phyloP scores from a whole-genome alignment of 805 yeast genomes.

The Novakomyces olei region DNA sequence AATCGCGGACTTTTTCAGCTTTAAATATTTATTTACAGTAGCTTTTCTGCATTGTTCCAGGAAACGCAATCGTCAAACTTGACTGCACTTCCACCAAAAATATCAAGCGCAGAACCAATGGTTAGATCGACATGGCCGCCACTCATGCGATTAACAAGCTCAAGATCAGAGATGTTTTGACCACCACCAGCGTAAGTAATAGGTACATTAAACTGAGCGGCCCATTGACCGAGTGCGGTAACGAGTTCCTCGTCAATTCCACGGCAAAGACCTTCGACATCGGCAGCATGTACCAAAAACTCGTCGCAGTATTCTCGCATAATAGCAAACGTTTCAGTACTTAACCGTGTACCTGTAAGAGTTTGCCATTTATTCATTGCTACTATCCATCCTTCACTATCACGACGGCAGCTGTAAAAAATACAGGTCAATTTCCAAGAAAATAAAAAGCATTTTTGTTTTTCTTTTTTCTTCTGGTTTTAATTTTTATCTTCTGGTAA shows the following conservation, averaged over 20 bases:
- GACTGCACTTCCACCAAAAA: slow-evolving; percentile 77
- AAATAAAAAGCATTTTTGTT: slow-evolving; percentile 12
- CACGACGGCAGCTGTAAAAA: slow-evolving; percentile 9
- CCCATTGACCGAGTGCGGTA: slow-evolving; percentile 51
- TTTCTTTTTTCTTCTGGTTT: background rate
- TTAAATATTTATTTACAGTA: no score
- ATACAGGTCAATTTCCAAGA: background rate
- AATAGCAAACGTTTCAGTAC: slow-evolving; percentile 26
- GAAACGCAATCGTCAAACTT: slow-evolving; percentile 47
- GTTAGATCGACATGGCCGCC: slow-evolving; percentile 75
- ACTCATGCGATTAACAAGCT: slow-evolving; percentile 43
- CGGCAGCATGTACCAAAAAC: slow-evolving; percentile 90
- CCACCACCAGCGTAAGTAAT: slow-evolving; percentile 98
- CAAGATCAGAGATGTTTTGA: slow-evolving; percentile 43
- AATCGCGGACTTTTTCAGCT: no score
- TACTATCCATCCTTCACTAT: slow-evolving; percentile 51
- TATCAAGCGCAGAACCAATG: slow-evolving; percentile 78
- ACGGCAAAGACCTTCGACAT: slow-evolving; percentile 85
- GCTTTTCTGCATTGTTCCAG: slow-evolving; percentile 34
- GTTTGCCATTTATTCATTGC: slow-evolving; percentile 98
- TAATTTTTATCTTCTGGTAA: background rate
- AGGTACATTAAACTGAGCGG: slow-evolving; percentile 39
- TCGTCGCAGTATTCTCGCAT: slow-evolving; percentile 56
- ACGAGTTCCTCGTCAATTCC: slow-evolving; percentile 81
- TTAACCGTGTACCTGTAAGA: slow-evolving; percentile 42